phyloP scores from a whole-genome alignment of 805 yeast genomes.

The Candida glaebosa region DNA sequence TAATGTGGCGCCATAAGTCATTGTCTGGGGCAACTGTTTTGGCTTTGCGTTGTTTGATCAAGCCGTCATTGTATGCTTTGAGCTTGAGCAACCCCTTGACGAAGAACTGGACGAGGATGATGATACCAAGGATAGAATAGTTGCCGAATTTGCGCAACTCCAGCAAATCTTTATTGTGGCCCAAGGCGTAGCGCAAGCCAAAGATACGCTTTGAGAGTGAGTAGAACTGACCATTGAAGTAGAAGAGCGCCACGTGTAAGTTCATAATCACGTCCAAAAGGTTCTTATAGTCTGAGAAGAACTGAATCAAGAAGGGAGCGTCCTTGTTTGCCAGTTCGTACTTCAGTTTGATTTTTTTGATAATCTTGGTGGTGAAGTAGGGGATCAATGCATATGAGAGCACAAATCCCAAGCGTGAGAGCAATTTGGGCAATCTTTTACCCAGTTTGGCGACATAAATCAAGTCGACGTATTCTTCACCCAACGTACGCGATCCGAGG shows the following conservation, averaged over 20 bases:
- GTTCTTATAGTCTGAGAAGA: conserved; percentile 40
- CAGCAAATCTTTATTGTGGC: conserved; percentile 50
- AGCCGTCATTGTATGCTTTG: conserved; percentile 21
- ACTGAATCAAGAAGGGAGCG: conserved; percentile 13
- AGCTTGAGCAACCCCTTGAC: conserved; percentile 40
- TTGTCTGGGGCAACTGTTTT: conserved; percentile 7
- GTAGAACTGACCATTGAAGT: conserved; percentile 79
- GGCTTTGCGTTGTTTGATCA: conserved; percentile 12
- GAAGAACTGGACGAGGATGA: conserved; percentile 51
- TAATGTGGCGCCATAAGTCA: conserved; percentile 5
- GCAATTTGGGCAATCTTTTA: conserved; percentile 41
- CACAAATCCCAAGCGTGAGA: conserved; percentile 55
- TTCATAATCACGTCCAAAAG: conserved; percentile 55
- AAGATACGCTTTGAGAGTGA: conserved; percentile 70
- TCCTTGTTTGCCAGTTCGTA: conserved; percentile 7
- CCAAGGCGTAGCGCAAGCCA: conserved; percentile 77
- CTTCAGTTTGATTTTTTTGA: conserved; percentile 19
- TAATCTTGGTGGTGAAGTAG: conserved; percentile 37
- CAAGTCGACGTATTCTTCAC: conserved; percentile 91
- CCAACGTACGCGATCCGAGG: conserved; percentile 75
- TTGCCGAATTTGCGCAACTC: conserved; percentile 48
- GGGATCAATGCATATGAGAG: conserved; percentile 63
- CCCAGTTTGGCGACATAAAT: conserved; percentile 59
- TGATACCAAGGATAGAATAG: conserved; percentile 71
- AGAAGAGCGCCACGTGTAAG: conserved; percentile 76